Evolutionary conservation across 306 rosid genomes (phyloP).

Genomic region (Parietaria judaica): DNA sequence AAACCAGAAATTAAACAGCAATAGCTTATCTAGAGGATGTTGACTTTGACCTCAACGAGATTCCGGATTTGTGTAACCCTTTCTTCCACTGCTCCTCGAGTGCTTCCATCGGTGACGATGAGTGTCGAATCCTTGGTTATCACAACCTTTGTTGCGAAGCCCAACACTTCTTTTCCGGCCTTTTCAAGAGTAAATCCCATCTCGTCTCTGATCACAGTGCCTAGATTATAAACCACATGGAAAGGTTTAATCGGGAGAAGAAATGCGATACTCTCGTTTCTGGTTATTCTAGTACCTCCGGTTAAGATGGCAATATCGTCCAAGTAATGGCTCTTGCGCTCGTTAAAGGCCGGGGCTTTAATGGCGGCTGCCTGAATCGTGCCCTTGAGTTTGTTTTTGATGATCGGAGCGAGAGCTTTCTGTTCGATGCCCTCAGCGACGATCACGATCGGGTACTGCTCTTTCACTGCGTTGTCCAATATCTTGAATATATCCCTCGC

Average conservation of each 20-base stretch:
- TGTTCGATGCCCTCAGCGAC: constrained; percentile 81
- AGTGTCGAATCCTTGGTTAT: constrained; percentile 75
- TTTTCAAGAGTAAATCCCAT: constrained; percentile 67
- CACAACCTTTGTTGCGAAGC: constrained; percentile 63
- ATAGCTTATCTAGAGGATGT: constrained; percentile 13
- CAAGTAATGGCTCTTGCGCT: constrained; percentile 73
- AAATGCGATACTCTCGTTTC: no score
- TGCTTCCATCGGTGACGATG: constrained; percentile 76
- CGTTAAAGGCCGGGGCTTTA: constrained; percentile 94
- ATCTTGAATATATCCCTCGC: constrained; percentile 72
- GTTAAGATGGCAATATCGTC: constrained; percentile 93
- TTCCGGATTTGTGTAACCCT: constrained; percentile 57
- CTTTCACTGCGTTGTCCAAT: constrained; percentile 70
- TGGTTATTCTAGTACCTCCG: constrained; percentile 60
- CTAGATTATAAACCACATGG: constrained; percentile 35
- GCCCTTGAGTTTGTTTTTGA: constrained; percentile 80
- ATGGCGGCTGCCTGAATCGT: constrained; percentile 74
- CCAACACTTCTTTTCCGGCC: constrained; percentile 47
- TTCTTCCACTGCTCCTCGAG: constrained; percentile 48
- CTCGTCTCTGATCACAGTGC: constrained; percentile 82
- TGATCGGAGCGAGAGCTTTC: constrained; percentile 83
- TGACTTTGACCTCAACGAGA: constrained; percentile 56
- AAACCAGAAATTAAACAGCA: not conserved
- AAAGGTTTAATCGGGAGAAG: not conserved
- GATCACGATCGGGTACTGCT: constrained; percentile 67